Base-by-base conservation (phyloP, 2,329 filamentous ascomycete species). In the Albophoma yamanashiensis region DNA sequence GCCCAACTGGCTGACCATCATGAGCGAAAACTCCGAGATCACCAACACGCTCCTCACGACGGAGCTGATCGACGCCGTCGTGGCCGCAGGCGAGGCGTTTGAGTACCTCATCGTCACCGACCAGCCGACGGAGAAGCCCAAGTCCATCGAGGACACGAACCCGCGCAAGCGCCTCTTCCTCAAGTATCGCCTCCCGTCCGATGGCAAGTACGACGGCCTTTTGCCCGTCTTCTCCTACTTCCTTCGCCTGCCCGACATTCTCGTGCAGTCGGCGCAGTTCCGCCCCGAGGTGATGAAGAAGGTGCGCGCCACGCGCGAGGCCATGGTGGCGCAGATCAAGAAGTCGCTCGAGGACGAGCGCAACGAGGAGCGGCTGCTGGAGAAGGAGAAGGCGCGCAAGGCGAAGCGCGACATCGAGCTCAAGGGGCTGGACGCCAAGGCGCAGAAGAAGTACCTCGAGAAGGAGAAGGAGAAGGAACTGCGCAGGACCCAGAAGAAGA, bases 11-110 rank as follows among this genome's bases (percentile, higher is more conserved):
- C 81, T 88, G 59, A 96, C 91, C 15, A 85, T 97, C 70, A 97
- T 99, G 94, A 95, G 87, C 70, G 94, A 99, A 81, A 96, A 88
- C 75, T 92, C 92, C 61, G 94, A 97, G 76, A 88, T 99, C 67
- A 97, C 92, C 15, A 90, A 97, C 55, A 80, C 85, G 8, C 79
- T 99, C 65, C 82, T 99, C 57, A 96, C 91, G 4, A 82, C 89
- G n/a, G 93, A 97, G 68, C 82, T 99, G 43, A 83, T 91, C 74
- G 84, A 89, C 69, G 92, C 90, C 20, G 80, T 96, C 64, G 83
- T 89, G 68, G 76, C 87, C 58, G 91, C 91, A 6, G 93, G 93
- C 38, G 88, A 93, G 62, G 57, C 64, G 58, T 86, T 96, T 65
- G 91, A 97, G 73, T 93, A 92, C 68, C 76, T 99, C 62, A 89